Evolutionary conservation across 805 yeast genomes (phyloP).

Genomic region (baker's yeast (Saccharomyces cerevisiae)): DNA sequence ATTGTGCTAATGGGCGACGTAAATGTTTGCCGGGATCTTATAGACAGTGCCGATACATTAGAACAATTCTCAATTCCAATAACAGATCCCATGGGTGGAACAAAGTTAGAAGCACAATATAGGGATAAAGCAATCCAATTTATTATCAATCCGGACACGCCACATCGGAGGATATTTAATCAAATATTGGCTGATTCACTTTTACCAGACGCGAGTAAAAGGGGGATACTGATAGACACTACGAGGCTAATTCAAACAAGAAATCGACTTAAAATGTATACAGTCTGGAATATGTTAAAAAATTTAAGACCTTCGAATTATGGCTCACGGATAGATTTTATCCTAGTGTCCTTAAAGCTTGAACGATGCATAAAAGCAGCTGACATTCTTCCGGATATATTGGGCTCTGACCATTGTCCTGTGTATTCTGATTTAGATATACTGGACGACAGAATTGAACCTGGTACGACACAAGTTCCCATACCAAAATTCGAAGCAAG

Average conservation of each 20-base stretch:
- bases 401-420: conserved; percentile 96
- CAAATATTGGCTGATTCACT: conserved; percentile 33
- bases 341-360: conserved; percentile 43
- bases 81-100: conserved; percentile 36
- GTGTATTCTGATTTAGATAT: conserved; percentile 57
- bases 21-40: conserved; percentile 69
- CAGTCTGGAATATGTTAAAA: conserved; percentile 83
- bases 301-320: conserved; percentile 72
- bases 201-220: conserved; percentile 26
- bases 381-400: conserved; percentile 54
- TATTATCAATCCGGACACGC: conserved; percentile 32
- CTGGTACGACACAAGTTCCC: neutral
- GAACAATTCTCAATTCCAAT: conserved; percentile 10
- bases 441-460: neutral
- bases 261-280: conserved; percentile 54
- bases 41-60: conserved; percentile 72
- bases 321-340: conserved; percentile 83
- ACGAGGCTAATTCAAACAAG: conserved; percentile 51
- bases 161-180: conserved; percentile 40
- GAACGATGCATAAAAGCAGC: conserved; percentile 31
- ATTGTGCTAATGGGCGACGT: conserved; percentile 85
- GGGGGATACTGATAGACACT: conserved; percentile 48
- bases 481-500: conserved; percentile 47
- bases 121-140: conserved; percentile 30
- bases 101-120: conserved; percentile 24